phyloP scores from a whole-genome alignment of 257 asterid species.

The Anisodus acutangulus region DNA sequence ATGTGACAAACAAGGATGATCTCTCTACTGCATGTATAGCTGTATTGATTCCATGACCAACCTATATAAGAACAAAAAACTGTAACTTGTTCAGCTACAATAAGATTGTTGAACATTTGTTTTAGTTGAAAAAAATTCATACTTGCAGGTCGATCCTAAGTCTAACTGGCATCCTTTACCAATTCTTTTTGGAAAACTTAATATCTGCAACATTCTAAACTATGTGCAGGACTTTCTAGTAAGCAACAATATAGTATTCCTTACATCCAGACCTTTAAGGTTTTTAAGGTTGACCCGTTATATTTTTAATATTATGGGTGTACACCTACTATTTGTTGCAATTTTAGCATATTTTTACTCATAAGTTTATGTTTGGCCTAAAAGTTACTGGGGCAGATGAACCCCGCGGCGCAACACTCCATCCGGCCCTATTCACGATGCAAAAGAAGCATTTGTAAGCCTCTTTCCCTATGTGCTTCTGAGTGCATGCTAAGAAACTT shows the following conservation, averaged over 20 bases:
- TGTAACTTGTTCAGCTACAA: not conserved
- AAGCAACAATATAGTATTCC: not conserved
- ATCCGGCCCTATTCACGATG: not conserved
- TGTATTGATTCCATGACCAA: constrained; percentile 59
- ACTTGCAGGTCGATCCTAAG: not conserved
- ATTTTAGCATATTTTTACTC: no score
- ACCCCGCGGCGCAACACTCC: no score
- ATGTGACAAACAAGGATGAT: constrained; percentile 53
- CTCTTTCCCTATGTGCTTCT: not conserved
- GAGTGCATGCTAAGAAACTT: not conserved
- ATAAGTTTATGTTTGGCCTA: no score
- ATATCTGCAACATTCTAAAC: not conserved
- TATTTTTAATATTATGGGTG: no score
- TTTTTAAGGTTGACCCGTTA: no score
- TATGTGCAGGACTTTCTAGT: not conserved
- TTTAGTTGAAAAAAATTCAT: not conserved
- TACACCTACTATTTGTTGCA: no score
- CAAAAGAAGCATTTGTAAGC: not conserved
- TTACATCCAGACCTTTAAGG: no score
- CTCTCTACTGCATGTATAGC: constrained; percentile 77
- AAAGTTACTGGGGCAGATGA: no score
- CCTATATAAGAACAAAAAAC: constrained; percentile 35
- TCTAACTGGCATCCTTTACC: not conserved
- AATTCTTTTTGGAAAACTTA: not conserved
- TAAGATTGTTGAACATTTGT: not conserved